Percentiles rank a stretch among this genome's conserved stretches.
Conservation (phyloP, 257 asterid genomes). For the Eustoma russellianum region DNA sequence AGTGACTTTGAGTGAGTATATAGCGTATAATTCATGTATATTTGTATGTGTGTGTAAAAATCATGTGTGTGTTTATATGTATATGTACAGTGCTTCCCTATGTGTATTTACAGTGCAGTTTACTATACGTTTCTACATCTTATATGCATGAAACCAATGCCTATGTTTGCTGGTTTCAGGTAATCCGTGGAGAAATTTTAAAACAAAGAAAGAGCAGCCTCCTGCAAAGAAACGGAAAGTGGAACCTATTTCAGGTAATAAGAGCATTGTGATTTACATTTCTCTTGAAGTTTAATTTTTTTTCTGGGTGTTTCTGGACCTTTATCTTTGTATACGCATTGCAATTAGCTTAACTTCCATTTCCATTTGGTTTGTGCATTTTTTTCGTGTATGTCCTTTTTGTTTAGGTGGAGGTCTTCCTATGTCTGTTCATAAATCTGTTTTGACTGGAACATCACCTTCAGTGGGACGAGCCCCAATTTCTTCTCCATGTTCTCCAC, state of each 20-base stretch:
- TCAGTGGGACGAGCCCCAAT: slow-evolving; percentile 50
- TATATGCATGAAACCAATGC: slow-evolving; percentile 10
- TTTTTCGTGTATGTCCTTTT: background rate
- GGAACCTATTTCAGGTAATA: slow-evolving; percentile 67
- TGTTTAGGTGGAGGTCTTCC: slow-evolving; percentile 46
- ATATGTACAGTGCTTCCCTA: no score
- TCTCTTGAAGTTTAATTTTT: slow-evolving; percentile 3
- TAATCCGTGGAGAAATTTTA: slow-evolving; percentile 43
- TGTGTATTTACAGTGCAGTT: no score
- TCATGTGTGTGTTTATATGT: no score
- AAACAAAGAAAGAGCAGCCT: slow-evolving; percentile 51
- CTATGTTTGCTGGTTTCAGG: slow-evolving; percentile 36
- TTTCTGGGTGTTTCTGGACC: slow-evolving; percentile 7
- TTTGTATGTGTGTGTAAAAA: no score
- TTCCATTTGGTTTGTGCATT: background rate
- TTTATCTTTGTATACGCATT: background rate
- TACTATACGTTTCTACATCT: no score
- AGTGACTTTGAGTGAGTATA: no score
- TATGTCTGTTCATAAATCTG: slow-evolving; percentile 47
- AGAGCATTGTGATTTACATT: slow-evolving; percentile 12
- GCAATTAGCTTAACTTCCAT: background rate
- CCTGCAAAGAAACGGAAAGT: slow-evolving; percentile 64
- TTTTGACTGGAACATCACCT: slow-evolving; percentile 38
- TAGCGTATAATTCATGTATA: no score
- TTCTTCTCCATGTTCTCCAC: slow-evolving; percentile 63